Evolutionary conservation across 148 eudicot species (phyloP), one percentile per base, ranked within the genome.

Genomic region (Arctostaphylos glauca): DNA sequence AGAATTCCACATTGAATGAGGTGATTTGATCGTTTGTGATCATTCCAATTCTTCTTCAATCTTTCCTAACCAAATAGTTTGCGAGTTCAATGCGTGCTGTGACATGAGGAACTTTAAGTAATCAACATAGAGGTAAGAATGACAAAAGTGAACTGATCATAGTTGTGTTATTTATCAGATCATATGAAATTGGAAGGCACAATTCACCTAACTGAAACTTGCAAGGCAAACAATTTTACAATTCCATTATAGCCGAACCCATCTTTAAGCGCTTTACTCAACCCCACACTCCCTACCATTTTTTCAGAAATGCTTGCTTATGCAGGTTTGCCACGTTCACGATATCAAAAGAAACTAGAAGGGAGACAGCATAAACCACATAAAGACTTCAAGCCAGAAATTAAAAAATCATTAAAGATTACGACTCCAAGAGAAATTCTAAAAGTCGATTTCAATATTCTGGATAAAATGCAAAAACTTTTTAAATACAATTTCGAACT

Each of bases 291-390:
- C 12, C 48, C 74, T 6, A 41, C 8, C 3, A 38, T 41, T 31
- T 31, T 70, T 70, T 19, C 38, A 64, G n/a, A 41, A 70, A 5
- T 12, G 46, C 41, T 5, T 70, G 8, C 9, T 15, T 41, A 41
- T 31, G 74, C 74, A 70, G 43, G 41, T 70, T 70, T 70, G 74
- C 48, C 0, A 70, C 38, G 48, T 70, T 70, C 48, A 70, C 74
- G 14, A 15, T 5, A 41, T 41, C 46, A 44, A 6, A 43, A 43
- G 75, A 41, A 71, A 43, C 52, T 47, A 73, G 23, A 46, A 73
- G 12, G 49, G 12, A 46, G 25, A 73, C 76, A 15, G 6, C 50
- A 43, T 15, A 19, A 18, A 72, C 49, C 52, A 72, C 38, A 31
- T 31, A 31, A 31, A 31, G 38, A 31, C 38, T 31, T 31, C 38